These are phyloP conservation scores for Lentinula sp. DNA, from an alignment of 768 basidiomycete genomes.

Conservation along the genomic window DNA sequence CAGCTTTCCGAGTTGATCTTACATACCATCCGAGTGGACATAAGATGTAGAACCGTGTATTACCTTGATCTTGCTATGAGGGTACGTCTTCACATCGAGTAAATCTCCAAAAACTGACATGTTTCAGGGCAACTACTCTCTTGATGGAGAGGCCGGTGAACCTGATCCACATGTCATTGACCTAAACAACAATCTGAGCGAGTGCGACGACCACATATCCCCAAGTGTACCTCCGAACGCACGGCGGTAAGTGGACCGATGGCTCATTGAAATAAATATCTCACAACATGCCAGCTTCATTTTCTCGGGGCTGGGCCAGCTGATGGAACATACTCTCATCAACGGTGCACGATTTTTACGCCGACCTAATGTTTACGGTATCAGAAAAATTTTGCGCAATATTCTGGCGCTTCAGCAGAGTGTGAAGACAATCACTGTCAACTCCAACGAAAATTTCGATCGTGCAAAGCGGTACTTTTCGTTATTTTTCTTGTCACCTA, in stretches of 20 bases:
- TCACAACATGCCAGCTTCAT: conserved; percentile 55
- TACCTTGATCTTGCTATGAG: conserved; percentile 77
- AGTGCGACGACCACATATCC: conserved; percentile 67
- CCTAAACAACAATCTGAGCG: conserved; percentile 73
- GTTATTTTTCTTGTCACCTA: conserved; percentile 67
- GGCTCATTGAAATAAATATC: neutral
- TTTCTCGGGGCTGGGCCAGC: conserved; percentile 77
- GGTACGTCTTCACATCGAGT: conserved; percentile 33
- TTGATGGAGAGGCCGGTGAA: conserved; percentile 81
- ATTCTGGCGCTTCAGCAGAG: conserved; percentile 90
- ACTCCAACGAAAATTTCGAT: conserved; percentile 64
- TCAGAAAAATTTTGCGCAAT: conserved; percentile 84
- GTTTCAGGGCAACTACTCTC: conserved; percentile 73
- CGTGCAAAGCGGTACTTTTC: conserved; percentile 77
- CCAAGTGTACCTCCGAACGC: conserved; percentile 58
- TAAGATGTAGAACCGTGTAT: conserved; percentile 79
- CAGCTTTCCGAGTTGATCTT: conserved; percentile 85
- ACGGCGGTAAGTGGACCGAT: conserved; percentile 47
- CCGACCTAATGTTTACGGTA: conserved; percentile 65
- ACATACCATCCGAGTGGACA: conserved; percentile 81
- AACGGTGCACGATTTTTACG: conserved; percentile 66
- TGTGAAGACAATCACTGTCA: conserved; percentile 68
- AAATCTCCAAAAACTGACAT: neutral
- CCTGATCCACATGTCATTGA: conserved; percentile 88
- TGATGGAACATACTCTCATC: conserved; percentile 83